These are phyloP conservation scores for Monosporascus sp. DNA, from an alignment of 2,329 filamentous ascomycete genomes.

Conservation along the genomic window DNA sequence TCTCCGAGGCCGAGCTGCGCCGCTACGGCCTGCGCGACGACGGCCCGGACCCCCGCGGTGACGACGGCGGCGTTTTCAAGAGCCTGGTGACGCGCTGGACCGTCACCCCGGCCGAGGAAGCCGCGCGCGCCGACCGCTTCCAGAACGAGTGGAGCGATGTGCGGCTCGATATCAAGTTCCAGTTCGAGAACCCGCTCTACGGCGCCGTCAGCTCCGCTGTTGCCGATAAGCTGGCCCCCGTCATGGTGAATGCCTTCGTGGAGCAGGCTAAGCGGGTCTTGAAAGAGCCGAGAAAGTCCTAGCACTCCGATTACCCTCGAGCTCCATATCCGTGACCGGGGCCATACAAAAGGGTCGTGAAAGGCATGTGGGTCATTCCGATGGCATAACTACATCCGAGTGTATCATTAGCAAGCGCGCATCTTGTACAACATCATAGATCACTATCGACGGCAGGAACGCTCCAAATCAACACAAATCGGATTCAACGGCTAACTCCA, in stretches of 20 bases:
- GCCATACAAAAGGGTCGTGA: too few relatives aligned
- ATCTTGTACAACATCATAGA: too few relatives aligned
- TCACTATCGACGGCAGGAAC: too few relatives aligned
- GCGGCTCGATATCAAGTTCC: conserved; percentile 69
- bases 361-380: too few relatives aligned
- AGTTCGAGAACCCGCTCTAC: conserved; percentile 87
- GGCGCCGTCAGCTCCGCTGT: conserved; percentile 74
- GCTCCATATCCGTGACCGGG: too few relatives aligned
- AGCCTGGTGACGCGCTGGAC: conserved; percentile 67
- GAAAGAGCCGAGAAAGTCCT: conserved; percentile 15
- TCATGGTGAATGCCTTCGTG: conserved; percentile 95
- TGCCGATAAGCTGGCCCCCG: conserved; percentile 74
- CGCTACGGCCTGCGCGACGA: conserved; percentile 18
- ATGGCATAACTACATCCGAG: too few relatives aligned
- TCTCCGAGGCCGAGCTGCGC: conserved; percentile 29
- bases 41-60: conserved; percentile 3
- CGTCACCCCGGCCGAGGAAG: conserved; percentile 43
- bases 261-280: conserved; percentile 61
- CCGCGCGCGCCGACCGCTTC: conserved; percentile 21
- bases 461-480: too few relatives aligned
- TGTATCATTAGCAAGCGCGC: too few relatives aligned
- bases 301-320: too few relatives aligned
- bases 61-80: conserved; percentile 51
- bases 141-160: conserved; percentile 60
- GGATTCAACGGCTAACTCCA: too few relatives aligned